These are phyloP conservation scores for Auxenochlorella protothecoides DNA, from an alignment of 139 green algal species.

Conservation along the genomic window DNA sequence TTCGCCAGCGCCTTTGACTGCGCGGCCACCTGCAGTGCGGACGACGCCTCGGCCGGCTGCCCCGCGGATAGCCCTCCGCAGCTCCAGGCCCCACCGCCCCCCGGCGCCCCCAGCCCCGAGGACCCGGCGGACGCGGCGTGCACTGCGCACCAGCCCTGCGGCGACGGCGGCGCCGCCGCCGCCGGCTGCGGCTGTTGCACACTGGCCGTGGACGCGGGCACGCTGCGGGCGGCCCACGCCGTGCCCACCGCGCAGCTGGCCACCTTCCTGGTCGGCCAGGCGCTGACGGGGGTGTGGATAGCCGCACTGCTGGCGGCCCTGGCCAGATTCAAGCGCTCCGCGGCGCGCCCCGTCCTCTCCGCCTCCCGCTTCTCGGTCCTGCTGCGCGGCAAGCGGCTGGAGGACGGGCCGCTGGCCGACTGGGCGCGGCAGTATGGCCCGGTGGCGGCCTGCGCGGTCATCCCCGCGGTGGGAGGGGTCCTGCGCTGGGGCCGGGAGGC, in stretches of 20 bases:
- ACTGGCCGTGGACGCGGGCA: no score
- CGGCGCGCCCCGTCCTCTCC: slow-evolving; percentile 28
- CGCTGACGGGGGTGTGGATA: no score
- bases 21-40: slow-evolving; percentile 17
- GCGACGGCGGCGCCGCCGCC: not conserved
- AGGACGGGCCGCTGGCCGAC: slow-evolving; percentile 15
- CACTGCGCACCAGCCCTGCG: slow-evolving; percentile 23
- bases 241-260: no score
- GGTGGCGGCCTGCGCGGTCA: slow-evolving; percentile 15
- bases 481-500: slow-evolving; percentile 12
- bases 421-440: slow-evolving; percentile 40
- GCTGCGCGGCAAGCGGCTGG: slow-evolving; percentile 6
- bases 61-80: not conserved
- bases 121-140: slow-evolving; percentile 1
- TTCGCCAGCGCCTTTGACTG: slow-evolving; percentile 35
- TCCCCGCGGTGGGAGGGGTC: slow-evolving; percentile 13
- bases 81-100: not conserved
- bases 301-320: no score
- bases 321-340: slow-evolving; percentile 2
- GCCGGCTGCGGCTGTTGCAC: no score
- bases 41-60: not conserved
- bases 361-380: slow-evolving; percentile 36
- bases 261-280: no score
- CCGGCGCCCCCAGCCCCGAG: not conserved
- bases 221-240: no score